Evolutionary conservation across 1,284 basidiomycete genomes (phyloP).

Genomic region (Trichosporon inkin): DNA sequence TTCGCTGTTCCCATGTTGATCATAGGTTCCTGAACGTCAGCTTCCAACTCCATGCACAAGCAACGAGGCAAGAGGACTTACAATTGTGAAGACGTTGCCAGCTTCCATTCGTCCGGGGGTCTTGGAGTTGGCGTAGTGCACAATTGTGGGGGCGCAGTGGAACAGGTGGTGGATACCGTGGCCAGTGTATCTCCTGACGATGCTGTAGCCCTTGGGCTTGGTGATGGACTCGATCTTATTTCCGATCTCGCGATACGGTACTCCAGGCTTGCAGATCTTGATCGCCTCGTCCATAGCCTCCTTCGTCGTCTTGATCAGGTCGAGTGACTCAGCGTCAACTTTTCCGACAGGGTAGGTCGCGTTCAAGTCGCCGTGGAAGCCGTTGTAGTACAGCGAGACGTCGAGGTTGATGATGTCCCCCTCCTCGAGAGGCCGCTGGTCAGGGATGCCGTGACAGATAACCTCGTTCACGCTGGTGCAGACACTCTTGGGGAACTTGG

Average conservation of each 20-base stretch:
- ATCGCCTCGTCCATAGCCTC: conserved; percentile 81
- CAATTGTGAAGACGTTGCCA: conserved; percentile 52
- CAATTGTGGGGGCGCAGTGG: conserved; percentile 50
- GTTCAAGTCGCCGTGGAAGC: conserved; percentile 87
- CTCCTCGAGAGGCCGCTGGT: conserved; percentile 75
- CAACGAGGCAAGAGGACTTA: conserved; percentile 16
- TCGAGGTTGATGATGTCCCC: conserved; percentile 93
- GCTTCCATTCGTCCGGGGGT: conserved; percentile 52
- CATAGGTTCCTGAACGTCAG: conserved; percentile 62
- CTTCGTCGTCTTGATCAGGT: conserved; percentile 74
- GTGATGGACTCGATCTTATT: conserved; percentile 12
- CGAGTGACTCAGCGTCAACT: conserved; percentile 73
- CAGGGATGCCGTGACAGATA: conserved; percentile 96
- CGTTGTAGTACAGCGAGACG: conserved; percentile 56
- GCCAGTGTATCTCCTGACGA: conserved; percentile 82
- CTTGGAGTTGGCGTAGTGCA: conserved; percentile 51
- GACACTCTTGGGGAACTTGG: conserved; percentile 88
- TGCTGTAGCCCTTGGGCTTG: conserved; percentile 66
- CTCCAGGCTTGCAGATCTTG: conserved; percentile 81
- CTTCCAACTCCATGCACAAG: not conserved
- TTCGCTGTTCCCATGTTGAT: conserved; percentile 70
- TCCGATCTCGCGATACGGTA: conserved; percentile 58
- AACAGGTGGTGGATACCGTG: conserved; percentile 79
- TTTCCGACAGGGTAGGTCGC: conserved; percentile 79
- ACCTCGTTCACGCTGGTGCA: conserved; percentile 95